Conservation (phyloP, 306 rosid genomes). For the Luffa aegyptiaca region DNA sequence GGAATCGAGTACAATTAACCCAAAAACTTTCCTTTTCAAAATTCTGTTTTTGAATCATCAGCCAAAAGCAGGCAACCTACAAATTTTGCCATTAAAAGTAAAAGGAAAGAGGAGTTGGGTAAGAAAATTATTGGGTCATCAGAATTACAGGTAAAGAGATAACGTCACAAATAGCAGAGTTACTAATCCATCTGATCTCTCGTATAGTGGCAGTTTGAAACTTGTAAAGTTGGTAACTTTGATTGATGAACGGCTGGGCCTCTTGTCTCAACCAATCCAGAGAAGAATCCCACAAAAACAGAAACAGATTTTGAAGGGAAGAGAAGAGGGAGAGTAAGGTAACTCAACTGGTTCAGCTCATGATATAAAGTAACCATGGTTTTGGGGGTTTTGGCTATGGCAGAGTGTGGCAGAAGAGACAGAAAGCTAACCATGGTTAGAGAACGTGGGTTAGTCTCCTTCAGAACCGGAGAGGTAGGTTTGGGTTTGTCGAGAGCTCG, state of each 20-base stretch:
- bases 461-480: neutral
- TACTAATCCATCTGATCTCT: neutral
- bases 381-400: neutral
- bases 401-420: constrained; percentile 11
- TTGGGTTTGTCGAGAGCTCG: constrained; percentile 4
- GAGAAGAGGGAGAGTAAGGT: neutral
- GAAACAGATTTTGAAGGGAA: neutral
- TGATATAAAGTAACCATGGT: constrained; percentile 52
- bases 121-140: neutral
- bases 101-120: neutral
- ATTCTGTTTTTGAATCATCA: neutral
- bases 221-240: neutral
- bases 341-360: neutral
- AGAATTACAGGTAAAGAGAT: neutral
- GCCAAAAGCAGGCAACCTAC: neutral
- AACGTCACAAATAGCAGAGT: neutral
- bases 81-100: neutral
- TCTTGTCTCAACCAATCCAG: neutral
- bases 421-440: constrained; percentile 46
- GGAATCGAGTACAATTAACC: too few species aligned
- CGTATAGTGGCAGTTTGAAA: neutral
- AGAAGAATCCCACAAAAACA: neutral
- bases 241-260: neutral
- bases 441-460: constrained; percentile 15
- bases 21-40: too few species aligned